Conservation (phyloP, 2,329 filamentous ascomycete species). For the Fusarium nodosum region DNA sequence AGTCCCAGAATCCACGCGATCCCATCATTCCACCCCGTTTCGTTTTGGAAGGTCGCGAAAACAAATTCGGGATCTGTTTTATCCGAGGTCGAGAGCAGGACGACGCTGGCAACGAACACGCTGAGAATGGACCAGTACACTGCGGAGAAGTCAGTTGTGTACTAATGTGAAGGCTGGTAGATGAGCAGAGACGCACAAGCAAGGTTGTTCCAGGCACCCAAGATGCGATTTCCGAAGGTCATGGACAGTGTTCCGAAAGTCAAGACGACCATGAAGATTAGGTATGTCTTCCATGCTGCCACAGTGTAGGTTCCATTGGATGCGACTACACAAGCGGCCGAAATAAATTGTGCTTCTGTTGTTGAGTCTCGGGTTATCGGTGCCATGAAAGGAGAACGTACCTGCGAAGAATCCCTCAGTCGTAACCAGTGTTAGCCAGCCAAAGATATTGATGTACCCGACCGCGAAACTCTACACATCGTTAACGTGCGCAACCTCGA, state of each 20-base stretch:
- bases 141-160: neutral
- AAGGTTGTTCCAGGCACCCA: constrained; percentile 59
- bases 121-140: constrained; percentile 60
- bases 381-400: constrained; percentile 6
- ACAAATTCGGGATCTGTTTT: constrained; percentile 60
- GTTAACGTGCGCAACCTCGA: neutral
- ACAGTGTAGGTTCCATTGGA: constrained; percentile 56
- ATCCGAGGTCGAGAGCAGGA: constrained; percentile 56
- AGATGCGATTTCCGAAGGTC: constrained; percentile 58
- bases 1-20: constrained; percentile 63
- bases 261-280: constrained; percentile 55
- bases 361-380: neutral
- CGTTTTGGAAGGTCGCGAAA: constrained; percentile 61
- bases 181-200: constrained; percentile 49
- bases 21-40: constrained; percentile 61
- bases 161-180: accelerated
- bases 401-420: constrained; percentile 60
- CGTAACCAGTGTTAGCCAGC: constrained; percentile 61
- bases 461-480: constrained; percentile 57
- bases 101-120: constrained; percentile 60
- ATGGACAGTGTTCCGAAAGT: constrained; percentile 52
- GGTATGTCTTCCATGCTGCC: constrained; percentile 57
- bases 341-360: constrained; percentile 58
- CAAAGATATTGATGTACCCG: constrained; percentile 60
- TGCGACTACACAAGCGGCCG: constrained; percentile 58